Percentiles rank a stretch among this genome's conserved stretches.
phyloP scores from a whole-genome alignment of 2,329 filamentous ascomycete species.

The Penicillium freii region DNA sequence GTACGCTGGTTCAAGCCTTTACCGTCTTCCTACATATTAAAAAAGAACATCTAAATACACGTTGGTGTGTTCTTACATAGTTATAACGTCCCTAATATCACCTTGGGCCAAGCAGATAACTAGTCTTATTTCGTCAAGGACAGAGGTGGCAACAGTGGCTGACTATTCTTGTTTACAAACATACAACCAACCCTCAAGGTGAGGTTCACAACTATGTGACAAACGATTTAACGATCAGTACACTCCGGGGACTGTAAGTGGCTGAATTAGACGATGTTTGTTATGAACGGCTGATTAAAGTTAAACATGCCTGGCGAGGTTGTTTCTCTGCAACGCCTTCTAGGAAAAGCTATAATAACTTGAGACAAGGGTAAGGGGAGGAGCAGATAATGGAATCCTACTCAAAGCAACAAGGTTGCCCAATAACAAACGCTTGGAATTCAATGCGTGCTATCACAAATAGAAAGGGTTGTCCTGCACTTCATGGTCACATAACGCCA shows the following conservation, averaged over 20 bases:
- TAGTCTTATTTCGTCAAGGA: neutral
- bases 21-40: neutral
- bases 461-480: constrained; percentile 19
- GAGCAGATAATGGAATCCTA: constrained; percentile 8
- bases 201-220: no score
- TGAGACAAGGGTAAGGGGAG: constrained; percentile 2
- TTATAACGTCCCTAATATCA: neutral
- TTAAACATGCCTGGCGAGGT: neutral
- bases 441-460: constrained; percentile 16
- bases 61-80: neutral
- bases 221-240: neutral
- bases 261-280: neutral
- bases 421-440: constrained; percentile 17
- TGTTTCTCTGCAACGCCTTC: constrained; percentile 19
- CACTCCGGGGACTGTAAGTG: neutral
- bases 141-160: neutral
- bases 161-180: neutral
- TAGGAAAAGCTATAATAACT: constrained; percentile 4
- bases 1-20: neutral
- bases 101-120: neutral
- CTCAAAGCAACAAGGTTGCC: constrained; percentile 9
- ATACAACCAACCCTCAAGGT: neutral
- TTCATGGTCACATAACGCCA: constrained; percentile 35
- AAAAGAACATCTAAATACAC: neutral
- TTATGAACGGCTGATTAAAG: neutral